Conservation (phyloP, 2,329 filamentous ascomycete species). For the Penicillium freii region DNA sequence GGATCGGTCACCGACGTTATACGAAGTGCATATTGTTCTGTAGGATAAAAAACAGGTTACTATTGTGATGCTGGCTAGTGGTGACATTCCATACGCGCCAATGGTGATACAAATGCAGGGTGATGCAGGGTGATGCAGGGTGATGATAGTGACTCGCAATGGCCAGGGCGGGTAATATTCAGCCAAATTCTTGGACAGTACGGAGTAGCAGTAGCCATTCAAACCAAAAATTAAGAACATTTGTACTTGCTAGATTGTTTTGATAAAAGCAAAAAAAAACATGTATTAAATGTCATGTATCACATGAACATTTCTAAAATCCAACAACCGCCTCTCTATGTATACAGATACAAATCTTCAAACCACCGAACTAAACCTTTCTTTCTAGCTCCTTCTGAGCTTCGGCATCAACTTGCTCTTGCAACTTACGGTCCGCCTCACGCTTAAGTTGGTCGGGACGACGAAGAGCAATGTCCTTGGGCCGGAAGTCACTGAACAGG, state of each 20-base stretch:
- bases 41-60: not conserved
- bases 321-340: conserved; percentile 21
- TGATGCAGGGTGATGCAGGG: too few relatives aligned
- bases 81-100: too few relatives aligned
- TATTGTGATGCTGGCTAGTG: not conserved
- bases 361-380: conserved; percentile 25
- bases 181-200: not conserved
- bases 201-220: not conserved
- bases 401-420: conserved; percentile 51
- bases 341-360: conserved; percentile 19
- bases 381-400: conserved; percentile 37
- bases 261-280: conserved; percentile 3
- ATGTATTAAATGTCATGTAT: conserved; percentile 18
- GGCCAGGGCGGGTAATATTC: not conserved
- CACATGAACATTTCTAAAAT: conserved; percentile 17
- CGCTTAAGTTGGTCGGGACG: conserved; percentile 80
- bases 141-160: too few relatives aligned
- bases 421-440: conserved; percentile 67
- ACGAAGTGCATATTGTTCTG: not conserved
- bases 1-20: not conserved
- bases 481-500: conserved; percentile 84
- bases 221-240: conserved; percentile 34
- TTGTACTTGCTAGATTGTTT: not conserved
- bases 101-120: too few relatives aligned
- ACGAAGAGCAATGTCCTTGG: conserved; percentile 87